Evolutionary conservation across 257 asterid species (phyloP).

Genomic region (Euphrasia confusa): DNA sequence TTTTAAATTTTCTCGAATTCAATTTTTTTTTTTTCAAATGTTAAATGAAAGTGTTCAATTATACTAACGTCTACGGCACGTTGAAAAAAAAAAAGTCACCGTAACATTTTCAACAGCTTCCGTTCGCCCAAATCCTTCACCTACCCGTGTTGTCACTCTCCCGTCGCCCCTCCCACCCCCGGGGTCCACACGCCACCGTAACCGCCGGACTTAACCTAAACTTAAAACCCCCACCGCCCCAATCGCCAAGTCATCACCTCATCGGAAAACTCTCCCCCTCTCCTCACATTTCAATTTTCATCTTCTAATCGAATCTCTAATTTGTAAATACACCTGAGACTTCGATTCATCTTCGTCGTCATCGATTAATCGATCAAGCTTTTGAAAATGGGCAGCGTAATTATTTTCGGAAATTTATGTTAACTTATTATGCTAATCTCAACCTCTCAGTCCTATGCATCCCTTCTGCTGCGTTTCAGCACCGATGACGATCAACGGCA

Average conservation of each 20-base stretch:
- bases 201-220: no score
- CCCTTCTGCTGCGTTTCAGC: slow-evolving; percentile 39
- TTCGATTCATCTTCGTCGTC: slow-evolving; percentile 1
- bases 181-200: no score
- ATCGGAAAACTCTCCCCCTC: slow-evolving; percentile 27
- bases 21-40: no score
- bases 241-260: neutral
- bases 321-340: no score
- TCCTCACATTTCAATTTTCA: slow-evolving; percentile 19
- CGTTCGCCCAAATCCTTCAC: slow-evolving; percentile 27
- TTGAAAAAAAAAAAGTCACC: no score
- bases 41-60: no score
- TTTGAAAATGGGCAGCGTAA: slow-evolving; percentile 8
- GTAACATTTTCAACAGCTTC: no score
- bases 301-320: neutral
- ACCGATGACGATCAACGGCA: slow-evolving; percentile 31
- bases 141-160: slow-evolving; percentile 35
- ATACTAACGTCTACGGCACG: no score
- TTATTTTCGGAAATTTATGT: neutral
- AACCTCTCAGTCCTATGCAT: slow-evolving; percentile 30
- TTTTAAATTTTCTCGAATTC: no score
- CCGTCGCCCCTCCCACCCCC: neutral
- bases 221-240: no score
- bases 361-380: neutral
- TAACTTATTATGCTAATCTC: slow-evolving; percentile 23